Base-by-base conservation (phyloP, 371 early-diverging fungal species). In the Fennellomyces sp. region DNA sequence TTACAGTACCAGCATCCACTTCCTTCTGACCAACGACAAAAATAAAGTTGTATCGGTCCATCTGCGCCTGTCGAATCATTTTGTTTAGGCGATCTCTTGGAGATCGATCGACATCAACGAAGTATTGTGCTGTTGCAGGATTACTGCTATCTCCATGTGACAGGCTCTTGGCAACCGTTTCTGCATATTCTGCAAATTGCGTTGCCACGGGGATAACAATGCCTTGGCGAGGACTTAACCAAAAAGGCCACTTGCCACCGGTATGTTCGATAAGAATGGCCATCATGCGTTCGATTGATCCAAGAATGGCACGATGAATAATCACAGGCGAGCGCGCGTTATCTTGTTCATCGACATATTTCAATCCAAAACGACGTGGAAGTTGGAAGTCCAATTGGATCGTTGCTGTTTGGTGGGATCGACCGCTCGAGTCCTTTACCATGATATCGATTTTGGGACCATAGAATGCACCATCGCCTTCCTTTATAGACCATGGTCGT, bases 391-490 rank as follows among this genome's bases (percentile, higher is more conserved):
- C 99, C 23, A 99, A 84, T 71, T 99, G 99, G 52, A 99, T 93
- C 1, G 99, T 99, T 23, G 99, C 99, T 60, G 99, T 99, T 76
- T 99, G 99, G 67, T 93, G 95, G 17, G 88, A 83, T 52, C 98
- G 88, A 36, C 91, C 86, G 5, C 96, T 83, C 3, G 99, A 99
- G 70, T 99, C 99, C 41, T 88, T 76, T 54, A 99, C 90, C 64
- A 94, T 94, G 51, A 99, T 99, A 80, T 99, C 99, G 68, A 99
- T 98, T 84, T 99, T 99, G 58, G 99, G 99, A 0, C 99, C 99
- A 80, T 99, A 99, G 78, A 99, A 99, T 5, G 99, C 99, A 29
- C 99, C 99, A 79, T 99, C 99, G 6, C 99, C 99, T 36, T 91
- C 92, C 65, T 99, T 98, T 45, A 99, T 52, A 39, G 85, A 83